Conservation (phyloP, 2,329 filamentous ascomycete genomes). For the Magnaporthiopsis rhizophila region DNA sequence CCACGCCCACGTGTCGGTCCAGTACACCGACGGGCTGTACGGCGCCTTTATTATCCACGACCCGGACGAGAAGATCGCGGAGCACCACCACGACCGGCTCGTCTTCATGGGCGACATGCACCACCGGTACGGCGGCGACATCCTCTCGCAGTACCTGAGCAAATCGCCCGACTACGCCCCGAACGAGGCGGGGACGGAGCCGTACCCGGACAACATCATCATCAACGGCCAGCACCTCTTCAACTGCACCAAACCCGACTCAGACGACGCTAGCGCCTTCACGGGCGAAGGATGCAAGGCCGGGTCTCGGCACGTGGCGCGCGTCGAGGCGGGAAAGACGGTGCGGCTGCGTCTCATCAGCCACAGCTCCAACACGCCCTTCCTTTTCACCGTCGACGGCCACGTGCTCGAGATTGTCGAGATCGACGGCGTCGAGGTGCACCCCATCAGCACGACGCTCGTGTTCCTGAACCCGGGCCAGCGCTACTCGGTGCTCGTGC, state of each 20-base stretch:
- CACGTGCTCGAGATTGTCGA: conserved; percentile 30
- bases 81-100: conserved; percentile 43
- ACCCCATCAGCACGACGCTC: conserved; percentile 42
- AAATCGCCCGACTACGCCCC: conserved; percentile 33
- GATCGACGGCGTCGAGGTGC: conserved; percentile 31
- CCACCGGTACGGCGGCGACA: conserved; percentile 40
- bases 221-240: conserved; percentile 11
- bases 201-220: conserved; percentile 11
- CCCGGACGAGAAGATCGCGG: conserved; percentile 38
- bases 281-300: conserved; percentile 20
- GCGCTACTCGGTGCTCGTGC: conserved; percentile 59
- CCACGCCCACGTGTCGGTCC: conserved; percentile 50
- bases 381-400: conserved; percentile 30
- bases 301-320: conserved; percentile 24
- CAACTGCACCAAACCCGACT: conserved; percentile 8
- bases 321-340: conserved; percentile 18
- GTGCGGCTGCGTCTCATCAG: conserved; percentile 31
- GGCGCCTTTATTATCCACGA: conserved; percentile 61
- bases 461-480: conserved; percentile 63
- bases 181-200: conserved; percentile 14
- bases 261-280: conserved; percentile 14
- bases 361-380: conserved; percentile 28
- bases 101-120: conserved; percentile 67
- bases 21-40: conserved; percentile 57
- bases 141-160: conserved; percentile 28